Evolutionary conservation across 2,329 filamentous ascomycete species (phyloP).

Genomic region (Pseudodiploospora longispora): DNA sequence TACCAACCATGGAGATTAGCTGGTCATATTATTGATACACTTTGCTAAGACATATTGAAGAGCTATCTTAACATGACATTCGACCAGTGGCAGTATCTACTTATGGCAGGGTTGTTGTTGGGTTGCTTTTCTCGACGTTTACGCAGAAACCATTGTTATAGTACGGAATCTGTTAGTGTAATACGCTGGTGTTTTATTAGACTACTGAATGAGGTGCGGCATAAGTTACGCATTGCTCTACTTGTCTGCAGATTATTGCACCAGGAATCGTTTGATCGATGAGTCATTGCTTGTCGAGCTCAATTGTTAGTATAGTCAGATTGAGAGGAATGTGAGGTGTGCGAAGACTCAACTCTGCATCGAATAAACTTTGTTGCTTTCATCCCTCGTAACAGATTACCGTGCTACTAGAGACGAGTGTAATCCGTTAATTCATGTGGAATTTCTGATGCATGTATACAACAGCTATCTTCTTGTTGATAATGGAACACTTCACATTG

Average conservation of each 20-base stretch:
- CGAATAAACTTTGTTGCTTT: neutral
- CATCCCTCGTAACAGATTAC: neutral
- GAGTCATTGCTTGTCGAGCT: too few species aligned
- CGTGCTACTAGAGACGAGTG: too few species aligned
- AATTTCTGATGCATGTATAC: too few species aligned
- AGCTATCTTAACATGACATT: conserved; percentile 7
- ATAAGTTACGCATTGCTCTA: too few species aligned
- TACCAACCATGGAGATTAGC: conserved; percentile 12
- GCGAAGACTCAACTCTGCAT: neutral
- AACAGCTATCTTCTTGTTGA: too few species aligned
- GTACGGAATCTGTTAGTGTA: conserved; percentile 18
- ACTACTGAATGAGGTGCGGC: neutral
- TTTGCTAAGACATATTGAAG: conserved; percentile 11
- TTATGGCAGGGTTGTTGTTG: neutral
- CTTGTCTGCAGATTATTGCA: too few species aligned
- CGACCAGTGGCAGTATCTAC: conserved; percentile 5
- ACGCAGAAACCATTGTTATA: conserved; percentile 8
- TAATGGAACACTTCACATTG: too few species aligned
- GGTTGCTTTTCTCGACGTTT: conserved; percentile 4
- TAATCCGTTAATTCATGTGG: too few species aligned
- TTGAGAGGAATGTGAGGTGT: too few species aligned
- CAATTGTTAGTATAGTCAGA: too few species aligned
- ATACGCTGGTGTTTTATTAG: conserved; percentile 8
- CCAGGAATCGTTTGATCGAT: too few species aligned
- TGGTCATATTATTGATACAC: conserved; percentile 11